phyloP scores from a whole-genome alignment of 2,329 filamentous ascomycete genomes.

The Albifimbria verrucaria region DNA sequence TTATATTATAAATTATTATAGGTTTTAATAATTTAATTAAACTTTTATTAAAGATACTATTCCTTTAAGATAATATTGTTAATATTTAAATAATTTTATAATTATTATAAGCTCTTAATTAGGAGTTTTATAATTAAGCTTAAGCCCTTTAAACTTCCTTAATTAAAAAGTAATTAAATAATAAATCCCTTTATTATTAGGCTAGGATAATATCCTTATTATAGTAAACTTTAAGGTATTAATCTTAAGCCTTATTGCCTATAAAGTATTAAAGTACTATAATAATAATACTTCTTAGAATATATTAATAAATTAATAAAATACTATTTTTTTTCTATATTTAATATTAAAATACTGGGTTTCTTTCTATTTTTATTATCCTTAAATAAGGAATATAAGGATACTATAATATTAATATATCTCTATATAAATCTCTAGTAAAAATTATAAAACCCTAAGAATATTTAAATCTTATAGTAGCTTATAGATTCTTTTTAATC shows the following conservation, averaged over 20 bases:
- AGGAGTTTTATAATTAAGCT: constrained; percentile 1
- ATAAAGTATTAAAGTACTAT: constrained; percentile 1
- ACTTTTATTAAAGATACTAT: background rate
- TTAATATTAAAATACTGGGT: background rate
- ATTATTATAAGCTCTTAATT: constrained; percentile 2
- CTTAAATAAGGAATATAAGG: constrained; percentile 4
- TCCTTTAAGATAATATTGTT: background rate
- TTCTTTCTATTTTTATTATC: constrained; percentile 1
- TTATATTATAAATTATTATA: constrained; percentile 5
- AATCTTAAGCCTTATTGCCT: background rate
- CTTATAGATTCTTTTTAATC: constrained; percentile 1
- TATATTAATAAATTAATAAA: background rate
- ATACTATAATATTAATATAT: constrained; percentile 1
- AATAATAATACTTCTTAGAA: constrained; percentile 5
- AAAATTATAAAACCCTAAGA: constrained; percentile 5
- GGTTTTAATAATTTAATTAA: constrained; percentile 3
- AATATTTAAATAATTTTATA: constrained; percentile 1
- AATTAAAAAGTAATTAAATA: constrained; percentile 4
- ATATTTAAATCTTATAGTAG: constrained; percentile 5
- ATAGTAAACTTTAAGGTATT: constrained; percentile 2
- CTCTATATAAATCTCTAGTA: constrained; percentile 5
- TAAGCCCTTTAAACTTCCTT: background rate
- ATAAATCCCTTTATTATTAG: background rate
- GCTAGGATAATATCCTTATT: background rate
- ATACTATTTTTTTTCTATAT: background rate